Percentiles rank a stretch among this genome's conserved stretches.
Evolutionary conservation across 2,329 filamentous ascomycete species (phyloP).

Genomic region (Sordariomycetes sp.): DNA sequence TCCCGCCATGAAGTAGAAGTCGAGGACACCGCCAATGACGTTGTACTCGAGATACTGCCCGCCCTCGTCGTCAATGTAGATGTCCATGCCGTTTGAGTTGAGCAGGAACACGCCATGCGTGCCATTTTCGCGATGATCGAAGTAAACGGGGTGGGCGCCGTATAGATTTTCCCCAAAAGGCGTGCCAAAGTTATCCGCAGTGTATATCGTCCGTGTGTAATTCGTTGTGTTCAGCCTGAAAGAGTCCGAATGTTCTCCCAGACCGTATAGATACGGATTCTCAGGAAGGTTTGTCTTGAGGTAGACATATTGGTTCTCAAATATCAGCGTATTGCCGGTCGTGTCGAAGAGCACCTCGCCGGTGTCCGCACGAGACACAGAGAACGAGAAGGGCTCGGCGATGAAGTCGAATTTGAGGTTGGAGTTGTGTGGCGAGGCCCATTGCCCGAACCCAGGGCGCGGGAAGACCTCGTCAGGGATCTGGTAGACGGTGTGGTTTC

Average conservation of each 20-base stretch:
- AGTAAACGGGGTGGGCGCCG: constrained; percentile 67
- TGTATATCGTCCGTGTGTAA: constrained; percentile 57
- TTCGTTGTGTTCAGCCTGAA: constrained; percentile 59
- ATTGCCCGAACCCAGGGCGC: constrained; percentile 26
- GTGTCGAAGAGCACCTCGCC: constrained; percentile 59
- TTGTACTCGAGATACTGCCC: constrained; percentile 75
- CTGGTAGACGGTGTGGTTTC: constrained; percentile 60
- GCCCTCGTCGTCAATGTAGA: constrained; percentile 53
- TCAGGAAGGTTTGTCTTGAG: constrained; percentile 61
- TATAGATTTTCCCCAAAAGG: constrained; percentile 62
- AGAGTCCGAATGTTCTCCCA: constrained; percentile 69
- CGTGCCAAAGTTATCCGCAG: constrained; percentile 55
- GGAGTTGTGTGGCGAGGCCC: constrained; percentile 15
- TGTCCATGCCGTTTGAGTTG: constrained; percentile 69
- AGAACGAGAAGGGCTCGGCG: constrained; percentile 56
- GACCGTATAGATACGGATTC: constrained; percentile 64
- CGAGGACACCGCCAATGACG: constrained; percentile 66
- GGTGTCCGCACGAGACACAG: constrained; percentile 32
- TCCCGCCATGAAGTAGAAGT: constrained; percentile 72
- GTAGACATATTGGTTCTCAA: constrained; percentile 69
- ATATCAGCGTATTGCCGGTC: constrained; percentile 55
- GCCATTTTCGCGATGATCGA: constrained; percentile 42
- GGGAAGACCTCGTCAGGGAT: constrained; percentile 61
- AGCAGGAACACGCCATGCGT: constrained; percentile 69
- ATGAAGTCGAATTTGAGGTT: constrained; percentile 37